Base-by-base conservation (phyloP, 2,329 filamentous ascomycete species). In the Cylindrodendrum hubeiense region DNA sequence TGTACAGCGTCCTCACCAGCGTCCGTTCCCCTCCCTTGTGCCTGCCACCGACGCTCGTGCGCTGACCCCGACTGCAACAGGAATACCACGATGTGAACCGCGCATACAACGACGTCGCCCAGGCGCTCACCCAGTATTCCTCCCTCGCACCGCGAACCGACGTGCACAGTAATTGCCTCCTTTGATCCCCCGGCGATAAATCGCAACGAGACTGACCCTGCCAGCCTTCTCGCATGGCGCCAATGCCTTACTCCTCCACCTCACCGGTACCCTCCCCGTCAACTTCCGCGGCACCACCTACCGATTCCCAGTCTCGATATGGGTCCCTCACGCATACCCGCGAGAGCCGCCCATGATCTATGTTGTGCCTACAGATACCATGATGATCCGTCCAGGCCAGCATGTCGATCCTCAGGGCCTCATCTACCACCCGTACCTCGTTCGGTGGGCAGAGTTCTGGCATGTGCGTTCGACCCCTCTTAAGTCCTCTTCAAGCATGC, bases 351-450 rank as follows among this genome's bases (percentile, higher is more conserved):
- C 96, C 1, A 87, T 98, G 50, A 89, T 92, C 63, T 98, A 97
- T 79, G 93, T 98, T 44, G 95, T 90, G 7, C 95, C 96, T 3
- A 93, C 93, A 5, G 91, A 93, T 70, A 92, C 90, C 68, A 98
- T 99, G 94, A 82, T 92, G 70, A 91, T 99, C 44, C 88, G 95
- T 21, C 94, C 95, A 1, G 96, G 96, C 1, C 96, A 99, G 77
- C 94, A 99, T 83, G 94, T 99, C 65, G 94, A 96, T 75, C 90
- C 93, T 5, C 95, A 98, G 75, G 96, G 96, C 26, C 91, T 93
- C 77, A 89, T 98, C 68, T 99, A 98, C 78, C 96, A 99, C 78
- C 96, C 96, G 39, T 99, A 98, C 78, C 84, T 99, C 50, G 93
- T 94, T 33, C 91, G 94, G 67, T 99, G 96, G 96, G 84, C 87